Percentiles rank a stretch among this genome's conserved stretches.
Conservation (phyloP, 2,329 filamentous ascomycete genomes). For the Colletotrichum trifolii region DNA sequence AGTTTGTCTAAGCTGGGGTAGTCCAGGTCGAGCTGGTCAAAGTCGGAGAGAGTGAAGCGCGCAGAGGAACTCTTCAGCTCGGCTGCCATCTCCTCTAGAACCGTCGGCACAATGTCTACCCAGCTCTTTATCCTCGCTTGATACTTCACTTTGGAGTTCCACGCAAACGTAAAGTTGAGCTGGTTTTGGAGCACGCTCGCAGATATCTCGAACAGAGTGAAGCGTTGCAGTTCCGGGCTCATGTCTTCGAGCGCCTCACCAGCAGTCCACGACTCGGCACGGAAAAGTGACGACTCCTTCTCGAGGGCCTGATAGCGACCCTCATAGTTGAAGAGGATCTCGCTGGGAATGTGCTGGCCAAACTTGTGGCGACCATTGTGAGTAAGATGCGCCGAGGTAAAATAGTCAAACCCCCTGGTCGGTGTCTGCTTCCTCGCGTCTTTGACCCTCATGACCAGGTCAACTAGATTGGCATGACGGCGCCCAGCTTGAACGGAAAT, state of each 20-base stretch:
- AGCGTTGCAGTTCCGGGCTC: conserved; percentile 7
- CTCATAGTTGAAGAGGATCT: conserved; percentile 62
- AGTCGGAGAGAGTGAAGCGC: not conserved
- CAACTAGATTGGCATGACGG: not conserved
- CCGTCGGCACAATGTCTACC: not conserved
- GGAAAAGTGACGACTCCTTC: conserved; percentile 42
- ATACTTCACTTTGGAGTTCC: conserved; percentile 3
- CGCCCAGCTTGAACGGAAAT: conserved; percentile 36
- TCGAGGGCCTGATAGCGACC: conserved; percentile 59
- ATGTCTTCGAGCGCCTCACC: conserved; percentile 18
- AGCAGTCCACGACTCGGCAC: conserved; percentile 11
- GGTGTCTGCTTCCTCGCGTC: conserved; percentile 36
- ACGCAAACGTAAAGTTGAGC: conserved; percentile 13
- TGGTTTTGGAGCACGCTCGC: conserved; percentile 7
- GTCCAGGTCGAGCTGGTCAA: not conserved
- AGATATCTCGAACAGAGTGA: conserved; percentile 14
- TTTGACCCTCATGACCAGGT: conserved; percentile 39
- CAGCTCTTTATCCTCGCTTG: not conserved
- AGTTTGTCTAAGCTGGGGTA: not conserved
- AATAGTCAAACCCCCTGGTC: conserved; percentile 28
- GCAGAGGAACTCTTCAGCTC: not conserved
- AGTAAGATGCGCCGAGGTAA: not conserved
- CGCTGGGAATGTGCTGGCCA: conserved; percentile 49
- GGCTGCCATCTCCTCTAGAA: not conserved
- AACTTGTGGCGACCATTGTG: not conserved